Base-by-base conservation (phyloP, 2,329 filamentous ascomycete species). In the Escovopsis weberi region DNA sequence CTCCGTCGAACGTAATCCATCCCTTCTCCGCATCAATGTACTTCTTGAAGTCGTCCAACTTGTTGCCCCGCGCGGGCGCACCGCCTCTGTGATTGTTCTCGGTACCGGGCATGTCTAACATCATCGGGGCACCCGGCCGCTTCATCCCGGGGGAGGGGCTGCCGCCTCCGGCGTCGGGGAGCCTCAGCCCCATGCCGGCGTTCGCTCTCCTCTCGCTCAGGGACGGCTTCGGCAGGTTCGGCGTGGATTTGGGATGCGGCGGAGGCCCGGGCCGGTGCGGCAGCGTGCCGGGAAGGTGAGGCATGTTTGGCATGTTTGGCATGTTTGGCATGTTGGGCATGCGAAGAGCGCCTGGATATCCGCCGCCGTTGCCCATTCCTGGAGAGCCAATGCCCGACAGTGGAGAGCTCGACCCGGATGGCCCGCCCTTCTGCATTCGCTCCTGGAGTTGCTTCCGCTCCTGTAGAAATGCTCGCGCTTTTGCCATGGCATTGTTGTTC, bases 11-110 rank as follows among this genome's bases (percentile, higher is more conserved):
- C 8, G 81, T 93, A 48, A 98, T 70, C 52, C 83, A 93, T 10
- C 91, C 91, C 40, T 85, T 85, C 55, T 95, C 85, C 0, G 86
- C 82, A 57, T 98, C 88, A 46, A 98, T 85, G 55, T 84, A 91
- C 49, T 95, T 80, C 30, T 74, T 74, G 54, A 77, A 78, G 43
- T 78, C 73, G 50, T 72, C 71, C 56, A 78, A 58, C 52, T 72
- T 69, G 2, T 72, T 72, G 15, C 66, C 60, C 33, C 62, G 62
- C 4, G 56, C 54, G 32, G 59, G 50, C 12, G 59, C 60, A 39
- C 38, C 35, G 4, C 43, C 41, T 18, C 33, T 30, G 15, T 18
- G 19, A 50, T 30, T 51, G 44, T 38, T 10, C 10, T 45, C 48
- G 33, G 38, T 48, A 23, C 50, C 54, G 8, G 53, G 53, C 41